phyloP scores from a whole-genome alignment of 495 filamentous ascomycete species.

The Penicillium ochrochloron region DNA sequence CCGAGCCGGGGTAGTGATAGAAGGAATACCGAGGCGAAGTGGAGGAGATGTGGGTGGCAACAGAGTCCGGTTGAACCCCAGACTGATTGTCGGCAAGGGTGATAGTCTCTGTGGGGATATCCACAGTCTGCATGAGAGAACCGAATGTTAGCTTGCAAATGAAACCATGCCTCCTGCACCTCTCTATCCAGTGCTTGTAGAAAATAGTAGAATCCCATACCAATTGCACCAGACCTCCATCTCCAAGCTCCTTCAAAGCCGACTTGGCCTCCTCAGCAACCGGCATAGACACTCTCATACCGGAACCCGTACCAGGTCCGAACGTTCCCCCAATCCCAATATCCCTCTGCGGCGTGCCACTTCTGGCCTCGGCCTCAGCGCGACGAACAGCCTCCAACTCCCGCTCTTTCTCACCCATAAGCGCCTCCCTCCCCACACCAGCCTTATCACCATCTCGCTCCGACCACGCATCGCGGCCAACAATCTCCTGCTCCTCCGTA shows the following conservation, averaged over 20 bases:
- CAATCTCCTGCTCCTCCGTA: constrained; percentile 66
- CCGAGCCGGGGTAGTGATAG: constrained; percentile 70
- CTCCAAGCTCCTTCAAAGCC: constrained; percentile 63
- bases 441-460: constrained; percentile 70
- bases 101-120: constrained; percentile 77
- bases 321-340: constrained; percentile 65
- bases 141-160: constrained; percentile 35
- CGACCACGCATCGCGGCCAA: constrained; percentile 73
- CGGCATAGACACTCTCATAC: constrained; percentile 64
- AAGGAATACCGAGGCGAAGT: constrained; percentile 88
- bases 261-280: constrained; percentile 69
- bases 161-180: constrained; percentile 13
- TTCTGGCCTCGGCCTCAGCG: constrained; percentile 77
- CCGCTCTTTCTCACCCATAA: constrained; percentile 88
- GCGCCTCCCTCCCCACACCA: constrained; percentile 54
- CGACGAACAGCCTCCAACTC: constrained; percentile 75
- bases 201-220: constrained; percentile 48
- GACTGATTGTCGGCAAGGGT: constrained; percentile 64
- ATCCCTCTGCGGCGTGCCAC: constrained; percentile 66
- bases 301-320: constrained; percentile 53
- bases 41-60: constrained; percentile 69
- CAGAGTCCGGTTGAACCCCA: constrained; percentile 55
- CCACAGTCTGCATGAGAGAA: constrained; percentile 49
- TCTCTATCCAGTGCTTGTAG: constrained; percentile 1
- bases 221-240: constrained; percentile 75